Conservation (phyloP, 768 basidiomycete genomes). For the Piloderma croceum region DNA sequence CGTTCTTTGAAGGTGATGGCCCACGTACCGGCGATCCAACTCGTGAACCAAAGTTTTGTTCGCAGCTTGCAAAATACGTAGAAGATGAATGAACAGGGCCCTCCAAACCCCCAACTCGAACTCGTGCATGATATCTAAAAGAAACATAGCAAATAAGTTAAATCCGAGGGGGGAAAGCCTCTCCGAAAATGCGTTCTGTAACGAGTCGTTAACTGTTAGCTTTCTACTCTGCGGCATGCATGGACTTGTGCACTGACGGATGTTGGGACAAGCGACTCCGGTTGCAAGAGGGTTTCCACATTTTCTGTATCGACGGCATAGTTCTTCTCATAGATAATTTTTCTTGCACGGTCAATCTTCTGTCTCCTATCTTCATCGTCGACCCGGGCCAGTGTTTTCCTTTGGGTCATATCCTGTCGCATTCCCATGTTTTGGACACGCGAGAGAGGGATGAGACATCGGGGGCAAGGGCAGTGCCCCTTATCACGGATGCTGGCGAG, state of each 20-base stretch:
- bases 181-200: slow-evolving; percentile 33
- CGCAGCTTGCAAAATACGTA: slow-evolving; percentile 24
- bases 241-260: too few species aligned
- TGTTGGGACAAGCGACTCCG: slow-evolving; percentile 1
- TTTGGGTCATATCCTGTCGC: slow-evolving; percentile 5
- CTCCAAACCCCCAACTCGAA: slow-evolving; percentile 38
- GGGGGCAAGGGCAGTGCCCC: slow-evolving; percentile 26
- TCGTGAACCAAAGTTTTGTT: slow-evolving; percentile 10
- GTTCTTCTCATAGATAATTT: slow-evolving; percentile 2
- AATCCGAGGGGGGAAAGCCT: slow-evolving; percentile 14
- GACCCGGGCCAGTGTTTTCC: too few species aligned
- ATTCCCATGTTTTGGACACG: slow-evolving; percentile 19
- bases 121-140: slow-evolving; percentile 33
- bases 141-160: slow-evolving; percentile 22
- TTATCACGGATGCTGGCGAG: slow-evolving; percentile 19
- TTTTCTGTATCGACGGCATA: neutral
- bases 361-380: too few species aligned
- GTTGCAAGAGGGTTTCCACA: slow-evolving; percentile 1
- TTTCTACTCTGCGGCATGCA: too few species aligned
- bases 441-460: slow-evolving; percentile 18
- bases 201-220: too few species aligned
- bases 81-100: slow-evolving; percentile 29
- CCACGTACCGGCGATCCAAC: slow-evolving; percentile 23
- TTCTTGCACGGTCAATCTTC: neutral
- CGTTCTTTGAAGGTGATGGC: too few species aligned